Percentiles rank a stretch among this genome's conserved stretches.
Conservation (phyloP, 164 flowering plant genomes). For the Houttuynia cordata region DNA sequence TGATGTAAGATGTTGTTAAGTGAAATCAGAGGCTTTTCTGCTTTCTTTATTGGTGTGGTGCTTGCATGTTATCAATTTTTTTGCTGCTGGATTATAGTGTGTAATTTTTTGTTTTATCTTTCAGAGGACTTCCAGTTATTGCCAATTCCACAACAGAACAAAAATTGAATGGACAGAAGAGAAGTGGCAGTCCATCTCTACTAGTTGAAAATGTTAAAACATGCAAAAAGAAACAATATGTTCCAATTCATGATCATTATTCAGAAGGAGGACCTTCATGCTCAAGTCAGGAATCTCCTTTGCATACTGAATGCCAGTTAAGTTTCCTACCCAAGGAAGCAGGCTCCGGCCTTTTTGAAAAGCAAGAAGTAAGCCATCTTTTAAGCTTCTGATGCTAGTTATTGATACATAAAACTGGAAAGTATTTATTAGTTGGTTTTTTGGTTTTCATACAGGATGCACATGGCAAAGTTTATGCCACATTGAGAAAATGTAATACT, state of each 20-base stretch:
- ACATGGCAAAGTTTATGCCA: constrained; percentile 16
- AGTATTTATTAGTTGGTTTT: constrained; percentile 1
- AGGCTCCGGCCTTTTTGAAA: constrained; percentile 9
- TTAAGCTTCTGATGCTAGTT: background rate
- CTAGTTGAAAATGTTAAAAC: constrained; percentile 21
- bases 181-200: constrained; percentile 37
- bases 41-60: too few species aligned
- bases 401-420: too few species aligned
- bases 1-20: too few species aligned
- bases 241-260: constrained; percentile 8
- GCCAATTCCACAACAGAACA: constrained; percentile 16
- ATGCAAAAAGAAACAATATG: constrained; percentile 31
- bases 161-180: constrained; percentile 28
- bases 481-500: constrained; percentile 47
- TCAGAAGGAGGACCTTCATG: constrained; percentile 10
- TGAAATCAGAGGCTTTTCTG: too few species aligned
- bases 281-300: constrained; percentile 12
- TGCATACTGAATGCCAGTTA: constrained; percentile 11
- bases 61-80: too few species aligned
- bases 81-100: background rate
- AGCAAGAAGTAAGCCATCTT: constrained; percentile 17
- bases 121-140: constrained; percentile 39
- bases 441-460: constrained; percentile 2
- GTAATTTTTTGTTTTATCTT: constrained; percentile 1
- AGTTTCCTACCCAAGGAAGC: constrained; percentile 14